Base-by-base conservation (phyloP, 2,329 filamentous ascomycete genomes). In the Teratosphaeria pseudoeucalypti region DNA sequence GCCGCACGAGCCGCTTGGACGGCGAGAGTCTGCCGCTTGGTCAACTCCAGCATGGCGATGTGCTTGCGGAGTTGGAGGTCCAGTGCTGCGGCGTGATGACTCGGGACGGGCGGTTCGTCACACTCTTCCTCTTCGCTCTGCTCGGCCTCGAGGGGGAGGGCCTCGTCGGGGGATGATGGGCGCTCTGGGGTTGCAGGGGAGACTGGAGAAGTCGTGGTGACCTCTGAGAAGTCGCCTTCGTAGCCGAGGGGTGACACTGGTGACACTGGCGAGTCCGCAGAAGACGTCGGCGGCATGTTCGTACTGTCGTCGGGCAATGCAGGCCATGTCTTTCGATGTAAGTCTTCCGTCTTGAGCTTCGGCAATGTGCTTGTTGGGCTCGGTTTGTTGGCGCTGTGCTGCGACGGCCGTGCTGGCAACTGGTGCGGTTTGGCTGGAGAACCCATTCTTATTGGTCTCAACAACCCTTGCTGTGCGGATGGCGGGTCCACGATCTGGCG, bases 61-160 rank as follows among this genome's bases (percentile, higher is more conserved):
- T 66, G 76, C 61, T 58, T 73, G 56, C 61, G 70, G 61, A 65
- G 66, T 68, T 66, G 75, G 60, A 57, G 69, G 62, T 59, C 62
- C 60, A 72, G 62, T n/a, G 64, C 66, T 12, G 54, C 23, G 12
- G 71, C 52, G 47, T 72, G 67, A 2, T 61, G 53, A 19, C n/a
- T 16, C 12, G 23, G 32, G 11, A 19, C 10, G 9, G 43, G 43
- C 43, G 9, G 43, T 10, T 19, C 2, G 6, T 19, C 43, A 2
- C 23, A 4, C 5, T 49, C 39, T 47, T 55, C 57, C 3, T 43
- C 19, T 7, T 57, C 54, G 29, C 19, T 16, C 23, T 39, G 52
- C 29, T 56, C 29, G 19, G 26, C 27, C n/a, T 37, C 11, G 2
- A 54, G 29, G 3, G 47, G 26, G 12, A 27, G 57, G 9, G 47